Conservation (phyloP, 495 filamentous ascomycete species). For the Penicillium tannophilum region DNA sequence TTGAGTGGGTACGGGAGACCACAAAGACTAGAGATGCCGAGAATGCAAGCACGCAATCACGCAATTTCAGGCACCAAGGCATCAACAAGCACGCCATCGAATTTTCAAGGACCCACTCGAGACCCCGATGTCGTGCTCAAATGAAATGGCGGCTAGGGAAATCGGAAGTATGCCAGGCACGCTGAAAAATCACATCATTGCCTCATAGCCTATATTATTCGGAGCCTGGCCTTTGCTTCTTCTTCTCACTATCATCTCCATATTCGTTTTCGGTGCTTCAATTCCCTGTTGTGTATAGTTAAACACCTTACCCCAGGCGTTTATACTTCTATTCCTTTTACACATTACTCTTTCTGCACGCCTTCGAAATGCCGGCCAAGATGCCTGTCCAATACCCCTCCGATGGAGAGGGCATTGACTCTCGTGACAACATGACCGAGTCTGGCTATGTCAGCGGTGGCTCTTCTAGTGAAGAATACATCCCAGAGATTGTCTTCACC, state of each 20-base stretch:
- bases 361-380: conserved; percentile 44
- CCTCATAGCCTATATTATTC: conserved; percentile 3
- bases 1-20: conserved; percentile 5
- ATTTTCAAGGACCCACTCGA: neutral
- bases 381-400: conserved; percentile 42
- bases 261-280: conserved; percentile 22
- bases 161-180: conserved; percentile 29
- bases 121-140: conserved; percentile 1
- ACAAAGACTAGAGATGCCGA: conserved; percentile 33
- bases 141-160: conserved; percentile 6
- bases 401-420: conserved; percentile 40
- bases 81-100: conserved; percentile 3
- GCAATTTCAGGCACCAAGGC: conserved; percentile 1
- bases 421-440: conserved; percentile 55
- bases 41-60: conserved; percentile 44
- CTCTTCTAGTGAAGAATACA: conserved; percentile 60
- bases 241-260: conserved; percentile 34
- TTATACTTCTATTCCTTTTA: conserved; percentile 9
- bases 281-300: conserved; percentile 13
- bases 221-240: conserved; percentile 42
- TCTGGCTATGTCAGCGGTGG: conserved; percentile 86
- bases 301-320: conserved; percentile 9
- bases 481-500: conserved; percentile 82
- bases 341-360: conserved; percentile 6
- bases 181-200: conserved; percentile 5